These are phyloP conservation scores for Pichia californica DNA, from an alignment of 805 yeast species.

Conservation along the genomic window DNA sequence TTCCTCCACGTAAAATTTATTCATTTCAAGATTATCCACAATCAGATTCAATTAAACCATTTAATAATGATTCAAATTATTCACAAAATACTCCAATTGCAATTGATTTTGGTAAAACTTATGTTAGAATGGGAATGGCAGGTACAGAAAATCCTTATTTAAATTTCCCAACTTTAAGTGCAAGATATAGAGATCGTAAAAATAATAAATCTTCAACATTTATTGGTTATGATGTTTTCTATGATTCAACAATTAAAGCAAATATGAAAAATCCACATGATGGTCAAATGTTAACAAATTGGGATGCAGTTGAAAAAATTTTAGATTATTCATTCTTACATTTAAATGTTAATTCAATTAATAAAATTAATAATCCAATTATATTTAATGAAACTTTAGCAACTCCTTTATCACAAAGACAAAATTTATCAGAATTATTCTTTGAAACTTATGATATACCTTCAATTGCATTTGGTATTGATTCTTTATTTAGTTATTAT, in stretches of 20 bases:
- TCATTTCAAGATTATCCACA: conserved; percentile 36
- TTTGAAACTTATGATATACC: conserved; percentile 82
- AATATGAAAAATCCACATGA: conserved; percentile 79
- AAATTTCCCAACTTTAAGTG: conserved; percentile 59
- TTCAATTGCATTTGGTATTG: conserved; percentile 73
- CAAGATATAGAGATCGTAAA: conserved; percentile 77
- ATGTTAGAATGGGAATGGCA: conserved; percentile 54
- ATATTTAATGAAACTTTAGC: conserved; percentile 76
- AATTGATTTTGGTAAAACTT: conserved; percentile 73
- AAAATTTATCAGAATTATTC: conserved; percentile 69
- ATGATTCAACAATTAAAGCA: conserved; percentile 64
- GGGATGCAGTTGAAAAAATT: conserved; percentile 83
- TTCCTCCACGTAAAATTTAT: conserved; percentile 38
- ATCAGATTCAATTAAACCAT: conserved; percentile 38
- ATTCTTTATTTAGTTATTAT: conserved; percentile 70
- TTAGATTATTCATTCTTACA: conserved; percentile 81
- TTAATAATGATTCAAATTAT: conserved; percentile 36
- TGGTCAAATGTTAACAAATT: conserved; percentile 79
- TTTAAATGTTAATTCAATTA: conserved; percentile 53
- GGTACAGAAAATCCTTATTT: conserved; percentile 44
- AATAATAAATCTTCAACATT: conserved; percentile 54
- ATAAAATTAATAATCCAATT: conserved; percentile 67
- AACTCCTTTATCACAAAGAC: conserved; percentile 62
- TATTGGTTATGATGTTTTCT: conserved; percentile 74
- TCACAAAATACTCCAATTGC: conserved; percentile 66